Conservation (phyloP, 2,329 filamentous ascomycete species). For the Alternaria rosae region DNA sequence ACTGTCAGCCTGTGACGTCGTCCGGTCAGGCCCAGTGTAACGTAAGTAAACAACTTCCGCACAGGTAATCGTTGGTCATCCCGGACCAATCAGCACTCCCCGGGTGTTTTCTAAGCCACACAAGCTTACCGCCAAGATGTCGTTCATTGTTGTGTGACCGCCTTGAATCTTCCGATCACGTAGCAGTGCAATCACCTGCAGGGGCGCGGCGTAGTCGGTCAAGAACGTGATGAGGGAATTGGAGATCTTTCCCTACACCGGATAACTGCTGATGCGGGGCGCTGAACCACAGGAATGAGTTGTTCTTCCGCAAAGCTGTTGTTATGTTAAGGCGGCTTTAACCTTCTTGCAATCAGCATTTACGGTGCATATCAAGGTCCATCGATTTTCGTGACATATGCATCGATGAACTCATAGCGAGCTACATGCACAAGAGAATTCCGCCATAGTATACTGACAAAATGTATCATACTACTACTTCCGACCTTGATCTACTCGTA, state of each 20-base stretch:
- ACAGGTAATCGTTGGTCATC: neutral
- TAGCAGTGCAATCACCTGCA: neutral
- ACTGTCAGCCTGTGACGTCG: slow-evolving; percentile 1
- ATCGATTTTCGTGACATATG: neutral
- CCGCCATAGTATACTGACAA: too few relatives aligned
- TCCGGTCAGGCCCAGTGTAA: neutral
- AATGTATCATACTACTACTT: neutral
- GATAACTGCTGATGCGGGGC: neutral
- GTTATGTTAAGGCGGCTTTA: neutral
- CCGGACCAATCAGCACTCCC: neutral
- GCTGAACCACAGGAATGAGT: neutral
- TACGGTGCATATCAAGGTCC: neutral
- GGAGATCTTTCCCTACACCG: neutral
- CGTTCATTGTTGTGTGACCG: neutral
- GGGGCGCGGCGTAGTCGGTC: neutral
- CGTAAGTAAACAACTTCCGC: neutral
- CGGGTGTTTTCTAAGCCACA: neutral
- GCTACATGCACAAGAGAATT: too few relatives aligned
- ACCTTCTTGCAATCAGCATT: neutral
- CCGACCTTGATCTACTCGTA: slow-evolving; percentile 20
- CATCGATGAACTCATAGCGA: neutral
- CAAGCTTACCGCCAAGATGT: neutral
- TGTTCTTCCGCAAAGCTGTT: neutral
- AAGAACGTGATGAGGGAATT: neutral
- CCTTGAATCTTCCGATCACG: neutral